Conservation (phyloP, 129 eudicot genomes). For the Silybum marianum region DNA sequence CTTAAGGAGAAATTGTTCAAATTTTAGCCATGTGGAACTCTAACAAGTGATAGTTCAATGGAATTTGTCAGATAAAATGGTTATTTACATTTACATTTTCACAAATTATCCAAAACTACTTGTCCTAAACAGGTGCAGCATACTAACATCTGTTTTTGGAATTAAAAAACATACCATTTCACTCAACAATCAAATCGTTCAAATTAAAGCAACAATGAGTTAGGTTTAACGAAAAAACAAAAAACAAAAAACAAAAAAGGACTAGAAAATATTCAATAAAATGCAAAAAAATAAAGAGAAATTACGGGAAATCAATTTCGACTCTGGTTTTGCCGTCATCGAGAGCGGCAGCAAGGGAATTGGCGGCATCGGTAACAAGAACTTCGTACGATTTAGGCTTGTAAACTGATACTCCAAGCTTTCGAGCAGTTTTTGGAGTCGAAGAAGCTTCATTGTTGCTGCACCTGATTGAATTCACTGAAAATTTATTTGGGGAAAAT, state of each 20-base stretch:
- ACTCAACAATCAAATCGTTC: neutral
- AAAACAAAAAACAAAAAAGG: neutral
- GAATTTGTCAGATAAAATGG: neutral
- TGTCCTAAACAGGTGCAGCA: neutral
- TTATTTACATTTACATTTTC: conserved; percentile 2
- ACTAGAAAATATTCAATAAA: neutral
- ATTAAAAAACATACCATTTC: neutral
- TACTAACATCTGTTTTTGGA: neutral
- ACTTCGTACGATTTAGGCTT: conserved; percentile 89
- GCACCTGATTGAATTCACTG: conserved; percentile 36
- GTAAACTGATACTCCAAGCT: conserved; percentile 76
- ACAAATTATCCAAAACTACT: neutral
- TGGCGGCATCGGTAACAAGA: conserved; percentile 85
- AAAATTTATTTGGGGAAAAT: conserved; percentile 10
- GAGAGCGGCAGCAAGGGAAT: conserved; percentile 67
- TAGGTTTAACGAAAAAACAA: neutral
- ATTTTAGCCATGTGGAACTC: too few species aligned
- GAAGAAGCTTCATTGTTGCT: conserved; percentile 48
- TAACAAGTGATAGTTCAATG: neutral
- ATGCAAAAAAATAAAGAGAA: conserved; percentile 1
- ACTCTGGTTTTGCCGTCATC: conserved; percentile 72
- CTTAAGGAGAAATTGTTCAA: neutral
- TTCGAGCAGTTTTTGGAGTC: conserved; percentile 41
- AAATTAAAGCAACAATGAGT: conserved; percentile 6
- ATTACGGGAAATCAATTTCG: conserved; percentile 94